phyloP scores from a whole-genome alignment of 306 rosid species.

The cucumber (Cucumis sativus) region Cucumber_9930_V3 NC_026660.2:1072501-1073000 shows the following conservation, averaged over 20 bases:
- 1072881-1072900: neutral
- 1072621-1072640: neutral
- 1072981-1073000: too few species aligned
- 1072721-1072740: constrained; percentile 62
- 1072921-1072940: too few species aligned
- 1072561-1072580: constrained; percentile 68
- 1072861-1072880: neutral
- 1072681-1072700: constrained; percentile 80
- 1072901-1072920: neutral
- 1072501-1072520: constrained; percentile 62
- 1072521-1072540: constrained; percentile 57
- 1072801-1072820: constrained; percentile 26
- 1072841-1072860: neutral
- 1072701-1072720: constrained; percentile 84
- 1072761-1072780: constrained; percentile 36
- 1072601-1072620: neutral
- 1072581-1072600: constrained; percentile 26
- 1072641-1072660: too few species aligned
- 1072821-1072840: neutral
- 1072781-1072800: constrained; percentile 47
- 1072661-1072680: constrained; percentile 28
- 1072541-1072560: constrained; percentile 66
- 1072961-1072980: neutral
- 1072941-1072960: too few species aligned
- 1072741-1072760: constrained; percentile 54